These are phyloP conservation scores for Pogostemon cablin DNA, from an alignment of 257 asterid genomes.

Conservation along the genomic window DNA sequence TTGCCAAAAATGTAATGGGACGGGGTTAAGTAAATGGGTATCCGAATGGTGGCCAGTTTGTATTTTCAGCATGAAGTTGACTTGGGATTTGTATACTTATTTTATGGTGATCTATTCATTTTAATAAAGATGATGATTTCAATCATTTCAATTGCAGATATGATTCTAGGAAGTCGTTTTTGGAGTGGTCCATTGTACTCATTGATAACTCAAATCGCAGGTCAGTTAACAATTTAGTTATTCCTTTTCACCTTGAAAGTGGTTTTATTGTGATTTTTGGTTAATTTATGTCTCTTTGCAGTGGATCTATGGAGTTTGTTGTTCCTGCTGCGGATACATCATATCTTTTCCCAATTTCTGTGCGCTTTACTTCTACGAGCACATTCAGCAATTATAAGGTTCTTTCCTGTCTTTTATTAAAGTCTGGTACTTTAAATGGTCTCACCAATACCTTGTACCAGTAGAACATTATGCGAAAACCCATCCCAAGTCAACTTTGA, in stretches of 20 bases:
- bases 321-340: no score
- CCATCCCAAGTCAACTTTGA: background rate
- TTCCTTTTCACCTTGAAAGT: constrained; percentile 7
- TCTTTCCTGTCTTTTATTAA: no score
- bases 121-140: constrained; percentile 21
- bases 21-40: constrained; percentile 1
- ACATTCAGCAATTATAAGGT: no score
- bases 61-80: no score
- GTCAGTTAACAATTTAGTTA: constrained; percentile 42
- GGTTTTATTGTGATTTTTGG: constrained; percentile 18
- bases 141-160: constrained; percentile 54
- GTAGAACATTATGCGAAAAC: background rate
- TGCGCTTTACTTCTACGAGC: constrained; percentile 8
- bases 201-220: constrained; percentile 95
- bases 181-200: constrained; percentile 90
- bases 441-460: no score
- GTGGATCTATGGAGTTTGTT: no score
- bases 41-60: background rate
- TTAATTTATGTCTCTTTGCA: constrained; percentile 17
- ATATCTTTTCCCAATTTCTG: no score
- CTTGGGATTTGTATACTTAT: constrained; percentile 26
- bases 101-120: constrained; percentile 19
- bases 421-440: no score
- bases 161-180: constrained; percentile 75
- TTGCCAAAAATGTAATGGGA: background rate